phyloP scores from a whole-genome alignment of 805 yeast species.

The Priceomyces medius region DNA sequence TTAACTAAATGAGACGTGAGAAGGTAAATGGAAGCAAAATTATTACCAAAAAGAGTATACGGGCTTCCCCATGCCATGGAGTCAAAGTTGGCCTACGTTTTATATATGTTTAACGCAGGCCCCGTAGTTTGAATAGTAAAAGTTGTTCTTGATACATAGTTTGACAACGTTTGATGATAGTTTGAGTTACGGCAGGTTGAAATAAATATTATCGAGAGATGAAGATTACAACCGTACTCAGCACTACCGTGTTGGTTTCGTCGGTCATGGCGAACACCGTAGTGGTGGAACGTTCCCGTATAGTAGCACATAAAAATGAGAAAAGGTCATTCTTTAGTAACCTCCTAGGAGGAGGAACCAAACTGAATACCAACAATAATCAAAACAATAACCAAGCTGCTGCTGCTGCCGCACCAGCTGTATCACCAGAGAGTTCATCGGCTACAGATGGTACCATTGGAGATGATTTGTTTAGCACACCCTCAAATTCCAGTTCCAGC shows the following conservation, averaged over 20 bases:
- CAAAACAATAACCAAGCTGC: neutral
- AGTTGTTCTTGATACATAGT: slow-evolving; percentile 4
- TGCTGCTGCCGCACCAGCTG: slow-evolving; percentile 5
- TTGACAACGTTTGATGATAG: slow-evolving; percentile 8
- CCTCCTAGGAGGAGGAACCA: slow-evolving; percentile 5
- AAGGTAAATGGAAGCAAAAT: neutral
- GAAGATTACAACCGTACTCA: slow-evolving; percentile 25
- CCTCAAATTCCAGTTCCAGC: slow-evolving; percentile 11
- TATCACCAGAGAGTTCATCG: neutral
- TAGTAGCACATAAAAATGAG: slow-evolving; percentile 6
- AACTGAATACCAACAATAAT: neutral
- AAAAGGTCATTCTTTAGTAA: slow-evolving; percentile 12
- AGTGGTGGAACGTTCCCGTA: slow-evolving; percentile 10
- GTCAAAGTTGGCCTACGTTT: slow-evolving; percentile 1
- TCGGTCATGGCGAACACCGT: slow-evolving; percentile 20
- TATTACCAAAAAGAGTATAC: slow-evolving; percentile 8
- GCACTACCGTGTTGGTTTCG: slow-evolving; percentile 21
- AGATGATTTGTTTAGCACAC: neutral
- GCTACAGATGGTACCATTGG: neutral
- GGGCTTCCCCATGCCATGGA: slow-evolving; percentile 6
- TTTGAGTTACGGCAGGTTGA: slow-evolving; percentile 4
- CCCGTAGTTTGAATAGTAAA: neutral
- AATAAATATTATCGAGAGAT: slow-evolving; percentile 11
- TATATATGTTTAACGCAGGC: slow-evolving; percentile 5
- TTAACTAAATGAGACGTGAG: slow-evolving; percentile 2